phyloP scores from a whole-genome alignment of 192 early-diverging fungal genomes.

The Gonapodya prolifera region DNA sequence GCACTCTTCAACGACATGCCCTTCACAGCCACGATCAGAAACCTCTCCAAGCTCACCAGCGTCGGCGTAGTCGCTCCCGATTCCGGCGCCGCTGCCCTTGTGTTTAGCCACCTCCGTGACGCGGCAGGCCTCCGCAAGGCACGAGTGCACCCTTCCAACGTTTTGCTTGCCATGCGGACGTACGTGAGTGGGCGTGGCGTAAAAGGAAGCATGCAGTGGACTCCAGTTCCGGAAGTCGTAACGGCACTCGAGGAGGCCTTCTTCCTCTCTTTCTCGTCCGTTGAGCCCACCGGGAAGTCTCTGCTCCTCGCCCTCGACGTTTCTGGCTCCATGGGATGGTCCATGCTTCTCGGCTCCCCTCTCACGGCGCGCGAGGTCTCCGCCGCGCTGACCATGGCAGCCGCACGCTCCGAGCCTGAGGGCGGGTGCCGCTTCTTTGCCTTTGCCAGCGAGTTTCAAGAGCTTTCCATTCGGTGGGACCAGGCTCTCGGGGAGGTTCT shows the following conservation, averaged over 20 bases:
- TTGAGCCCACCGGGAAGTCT: conserved; percentile 12
- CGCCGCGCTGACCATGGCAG: conserved; percentile 13
- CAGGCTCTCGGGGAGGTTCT: not conserved
- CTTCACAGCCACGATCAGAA: conserved; percentile 16
- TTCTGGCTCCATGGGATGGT: conserved; percentile 12
- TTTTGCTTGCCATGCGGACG: conserved; percentile 11
- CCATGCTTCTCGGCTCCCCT: not conserved
- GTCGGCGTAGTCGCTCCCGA: conserved; percentile 11
- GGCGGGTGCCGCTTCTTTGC: not conserved
- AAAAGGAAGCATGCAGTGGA: conserved; percentile 13
- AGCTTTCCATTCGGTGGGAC: not conserved
- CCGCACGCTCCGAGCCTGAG: conserved; percentile 11
- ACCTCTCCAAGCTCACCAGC: conserved; percentile 12
- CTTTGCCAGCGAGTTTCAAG: conserved; percentile 6
- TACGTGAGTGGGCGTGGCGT: conserved; percentile 10
- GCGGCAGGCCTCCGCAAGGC: conserved; percentile 1
- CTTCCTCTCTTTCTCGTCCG: conserved; percentile 11
- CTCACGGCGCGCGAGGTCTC: conserved; percentile 4
- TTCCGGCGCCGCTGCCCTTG: not conserved
- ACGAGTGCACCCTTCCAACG: conserved; percentile 16
- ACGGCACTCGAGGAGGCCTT: conserved; percentile 13
- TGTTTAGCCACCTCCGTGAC: not conserved
- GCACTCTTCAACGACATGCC: conserved; percentile 17
- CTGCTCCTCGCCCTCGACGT: conserved; percentile 15
- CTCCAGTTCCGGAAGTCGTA: conserved; percentile 5